Evolutionary conservation across 352 stramenopile species (phyloP).

Genomic region (Blastocystis sp.): DNA sequence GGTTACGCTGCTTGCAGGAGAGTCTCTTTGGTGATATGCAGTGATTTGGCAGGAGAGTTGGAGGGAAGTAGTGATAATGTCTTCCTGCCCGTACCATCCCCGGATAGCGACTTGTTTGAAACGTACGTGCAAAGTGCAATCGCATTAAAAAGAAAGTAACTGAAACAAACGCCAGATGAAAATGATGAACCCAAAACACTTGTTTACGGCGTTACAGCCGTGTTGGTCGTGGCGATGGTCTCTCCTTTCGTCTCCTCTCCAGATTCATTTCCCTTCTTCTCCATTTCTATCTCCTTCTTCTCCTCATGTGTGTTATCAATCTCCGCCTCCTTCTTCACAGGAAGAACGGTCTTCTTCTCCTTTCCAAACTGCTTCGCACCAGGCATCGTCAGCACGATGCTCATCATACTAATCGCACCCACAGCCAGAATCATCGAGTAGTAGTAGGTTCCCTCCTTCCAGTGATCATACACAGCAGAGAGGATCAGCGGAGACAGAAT

Average conservation of each 20-base stretch:
- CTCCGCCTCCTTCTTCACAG: slow-evolving; percentile 4
- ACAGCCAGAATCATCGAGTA: slow-evolving; percentile 2
- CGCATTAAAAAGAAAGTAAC: no score
- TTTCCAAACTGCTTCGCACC: slow-evolving; percentile 31
- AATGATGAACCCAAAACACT: not conserved
- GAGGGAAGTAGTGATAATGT: no score
- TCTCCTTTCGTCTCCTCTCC: not conserved
- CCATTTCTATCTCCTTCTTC: not conserved
- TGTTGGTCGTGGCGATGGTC: not conserved
- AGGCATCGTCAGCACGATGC: not conserved
- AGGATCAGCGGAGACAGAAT: slow-evolving; percentile 7
- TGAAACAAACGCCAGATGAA: no score
- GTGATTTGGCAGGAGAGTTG: no score
- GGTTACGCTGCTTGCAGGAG: no score
- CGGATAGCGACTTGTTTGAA: no score
- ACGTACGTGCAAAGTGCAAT: no score
- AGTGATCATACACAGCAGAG: not conserved
- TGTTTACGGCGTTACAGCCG: not conserved
- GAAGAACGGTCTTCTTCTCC: not conserved
- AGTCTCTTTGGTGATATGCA: no score
- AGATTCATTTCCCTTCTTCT: not conserved
- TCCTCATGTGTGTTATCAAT: not conserved
- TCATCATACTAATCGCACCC: not conserved
- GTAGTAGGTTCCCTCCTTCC: slow-evolving; percentile 3
- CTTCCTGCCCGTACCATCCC: no score